These are phyloP conservation scores for Phytophthora crassamura DNA, from an alignment of 352 stramenopile species.

Conservation along the genomic window DNA sequence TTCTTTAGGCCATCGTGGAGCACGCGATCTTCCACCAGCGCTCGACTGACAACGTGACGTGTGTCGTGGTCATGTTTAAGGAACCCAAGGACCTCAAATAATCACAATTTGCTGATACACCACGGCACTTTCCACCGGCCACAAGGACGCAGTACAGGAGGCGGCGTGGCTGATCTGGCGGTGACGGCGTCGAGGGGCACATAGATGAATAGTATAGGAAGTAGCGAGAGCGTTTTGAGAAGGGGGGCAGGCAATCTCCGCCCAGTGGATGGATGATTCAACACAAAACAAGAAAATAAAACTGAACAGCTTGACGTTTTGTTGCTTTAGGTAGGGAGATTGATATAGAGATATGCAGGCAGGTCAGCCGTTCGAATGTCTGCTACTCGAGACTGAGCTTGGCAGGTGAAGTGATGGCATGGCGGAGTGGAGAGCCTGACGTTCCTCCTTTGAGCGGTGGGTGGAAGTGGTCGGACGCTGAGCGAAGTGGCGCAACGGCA, in stretches of 20 bases:
- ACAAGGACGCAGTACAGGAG: neutral
- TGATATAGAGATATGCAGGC: slow-evolving; percentile 3
- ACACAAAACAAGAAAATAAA: slow-evolving; percentile 33
- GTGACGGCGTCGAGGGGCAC: slow-evolving; percentile 13
- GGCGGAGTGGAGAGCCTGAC: slow-evolving; percentile 29
- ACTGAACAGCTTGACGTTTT: slow-evolving; percentile 39
- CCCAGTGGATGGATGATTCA: slow-evolving; percentile 32
- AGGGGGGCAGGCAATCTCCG: slow-evolving; percentile 16
- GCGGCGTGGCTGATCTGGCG: neutral
- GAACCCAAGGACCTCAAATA: slow-evolving; percentile 58
- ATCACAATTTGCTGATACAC: slow-evolving; percentile 13
- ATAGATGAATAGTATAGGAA: slow-evolving; percentile 57
- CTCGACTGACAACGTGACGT: slow-evolving; percentile 89
- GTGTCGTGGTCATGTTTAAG: slow-evolving; percentile 87
- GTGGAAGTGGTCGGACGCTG: slow-evolving; percentile 21
- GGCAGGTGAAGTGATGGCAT: slow-evolving; percentile 25
- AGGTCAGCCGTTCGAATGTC: neutral
- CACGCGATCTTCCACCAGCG: slow-evolving; percentile 84
- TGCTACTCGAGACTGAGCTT: slow-evolving; percentile 36
- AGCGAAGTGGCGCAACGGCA: slow-evolving; percentile 23
- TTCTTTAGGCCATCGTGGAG: slow-evolving; percentile 70
- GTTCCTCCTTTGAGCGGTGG: slow-evolving; percentile 7
- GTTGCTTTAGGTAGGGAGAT: neutral
- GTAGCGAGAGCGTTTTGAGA: slow-evolving; percentile 38
- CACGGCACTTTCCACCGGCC: neutral